Evolutionary conservation across 306 rosid genomes (phyloP).

Genomic region (Rosa chinensis): DNA sequence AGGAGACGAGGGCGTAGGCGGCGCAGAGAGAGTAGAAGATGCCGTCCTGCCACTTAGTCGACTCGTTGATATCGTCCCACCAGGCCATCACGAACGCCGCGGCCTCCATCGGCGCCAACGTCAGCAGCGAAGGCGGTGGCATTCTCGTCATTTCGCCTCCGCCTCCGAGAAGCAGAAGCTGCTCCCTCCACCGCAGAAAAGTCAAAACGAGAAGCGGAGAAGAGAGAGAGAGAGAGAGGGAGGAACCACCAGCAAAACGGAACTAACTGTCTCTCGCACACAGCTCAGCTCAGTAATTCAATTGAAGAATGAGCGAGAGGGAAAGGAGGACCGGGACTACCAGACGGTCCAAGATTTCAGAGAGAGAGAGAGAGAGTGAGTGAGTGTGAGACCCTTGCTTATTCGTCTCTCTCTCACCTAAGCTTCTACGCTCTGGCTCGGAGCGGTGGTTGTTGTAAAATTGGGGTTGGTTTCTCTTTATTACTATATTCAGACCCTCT

Average conservation of each 20-base stretch:
- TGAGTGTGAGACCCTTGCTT: not conserved
- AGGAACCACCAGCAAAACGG: not conserved
- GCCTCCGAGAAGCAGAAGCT: not conserved
- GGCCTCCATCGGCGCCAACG: constrained; percentile 35
- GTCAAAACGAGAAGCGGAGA: constrained; percentile 19
- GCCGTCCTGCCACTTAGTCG: constrained; percentile 53
- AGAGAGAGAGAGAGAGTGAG: constrained; percentile 6
- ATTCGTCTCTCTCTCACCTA: constrained; percentile 22
- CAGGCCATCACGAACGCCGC: constrained; percentile 34
- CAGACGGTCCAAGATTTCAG: constrained; percentile 36
- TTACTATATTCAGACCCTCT: too few species aligned
- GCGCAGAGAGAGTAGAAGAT: constrained; percentile 74
- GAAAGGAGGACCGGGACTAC: constrained; percentile 27
- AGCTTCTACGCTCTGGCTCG: constrained; percentile 23
- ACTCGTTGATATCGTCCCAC: constrained; percentile 66
- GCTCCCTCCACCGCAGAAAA: not conserved
- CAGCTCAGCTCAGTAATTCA: not conserved
- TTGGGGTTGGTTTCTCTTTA: not conserved
- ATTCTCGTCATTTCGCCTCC: constrained; percentile 42
- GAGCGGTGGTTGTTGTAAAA: not conserved
- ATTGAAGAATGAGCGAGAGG: constrained; percentile 12
- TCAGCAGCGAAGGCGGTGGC: constrained; percentile 27
- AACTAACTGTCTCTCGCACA: not conserved
- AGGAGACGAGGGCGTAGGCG: constrained; percentile 74
- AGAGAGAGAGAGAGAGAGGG: not conserved